Base-by-base conservation (phyloP, 495 filamentous ascomycete genomes). In the Penicillium steckii region DNA sequence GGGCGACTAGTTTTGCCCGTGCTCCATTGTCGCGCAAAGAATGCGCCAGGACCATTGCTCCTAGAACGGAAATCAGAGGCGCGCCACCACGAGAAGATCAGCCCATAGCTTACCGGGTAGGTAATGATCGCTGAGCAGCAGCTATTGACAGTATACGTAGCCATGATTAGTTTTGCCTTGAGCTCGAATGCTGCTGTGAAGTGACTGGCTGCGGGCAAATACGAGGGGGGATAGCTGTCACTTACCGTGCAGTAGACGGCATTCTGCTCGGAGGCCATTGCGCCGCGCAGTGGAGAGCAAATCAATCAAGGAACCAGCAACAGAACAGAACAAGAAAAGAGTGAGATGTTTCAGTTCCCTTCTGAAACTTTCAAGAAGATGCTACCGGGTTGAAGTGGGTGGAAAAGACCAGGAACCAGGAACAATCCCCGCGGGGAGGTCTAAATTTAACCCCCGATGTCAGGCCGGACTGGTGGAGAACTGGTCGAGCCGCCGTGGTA, bases 1-100 rank as follows among this genome's bases (percentile, higher is more conserved):
- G 77, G 60, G 87, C 85, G 43, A 88, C 90, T 55, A 99, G 78
- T 73, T 87, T 92, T 74, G 90, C 94, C 48, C 72, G 85, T 23
- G 94, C 90, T 46, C 90, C 89, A 61, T 84, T 87, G 86, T 97
- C 95, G 71, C 89, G 89, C 44, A 99, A 75, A 29, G 94, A 97
- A 75, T 97, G 91, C 48, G 90, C 93, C 52, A 99, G 82, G 26
- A 99, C 92, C 52, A 92, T 83, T 50, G 93, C 92, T 67, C 94
- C 91, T 93, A 68, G 25, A 44, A 53, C 15, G 15, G 48, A 21
- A 44, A 56, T 57, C 55, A 58, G 49, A 46, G 44, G 27, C 22
- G 41, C 27, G 19, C 22, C n/a, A 46, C 8, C 18, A 30, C 37
- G 12, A 15, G 38, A 30, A 43, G 38, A 9, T 19, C 8, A 40